phyloP scores from a whole-genome alignment of 1,139 yeast genomes.

The Pichia sp. region DNA sequence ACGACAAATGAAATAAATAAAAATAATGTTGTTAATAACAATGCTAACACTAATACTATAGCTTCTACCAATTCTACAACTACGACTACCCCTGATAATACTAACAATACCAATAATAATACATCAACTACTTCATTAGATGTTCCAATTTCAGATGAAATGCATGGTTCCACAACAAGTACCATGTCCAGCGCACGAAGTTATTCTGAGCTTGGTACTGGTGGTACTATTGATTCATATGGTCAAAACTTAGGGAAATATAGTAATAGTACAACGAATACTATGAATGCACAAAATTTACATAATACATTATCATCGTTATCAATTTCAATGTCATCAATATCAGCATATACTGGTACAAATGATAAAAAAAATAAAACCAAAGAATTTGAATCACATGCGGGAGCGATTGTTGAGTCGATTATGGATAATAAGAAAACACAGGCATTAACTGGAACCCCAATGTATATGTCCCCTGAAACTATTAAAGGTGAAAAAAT shows the following conservation, averaged over 20 bases:
- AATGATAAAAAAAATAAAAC: neutral
- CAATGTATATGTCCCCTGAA: conserved; percentile 98
- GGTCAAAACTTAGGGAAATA: too few relatives aligned
- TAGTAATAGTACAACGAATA: too few relatives aligned
- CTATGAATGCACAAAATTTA: neutral
- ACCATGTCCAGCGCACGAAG: conserved; percentile 7
- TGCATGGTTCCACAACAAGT: conserved; percentile 2
- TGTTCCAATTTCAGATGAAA: conserved; percentile 1
- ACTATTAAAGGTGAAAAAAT: conserved; percentile 73
- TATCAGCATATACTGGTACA: conserved; percentile 2
- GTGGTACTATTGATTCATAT: too few relatives aligned
- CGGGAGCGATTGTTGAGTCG: conserved; percentile 4
- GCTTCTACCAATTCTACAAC: too few relatives aligned
- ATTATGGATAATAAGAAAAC: conserved; percentile 11
- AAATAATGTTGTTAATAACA: too few relatives aligned
- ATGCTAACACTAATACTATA: too few relatives aligned
- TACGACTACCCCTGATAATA: too few relatives aligned
- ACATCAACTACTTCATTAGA: neutral
- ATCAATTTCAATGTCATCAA: conserved; percentile 6
- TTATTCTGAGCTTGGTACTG: conserved; percentile 1
- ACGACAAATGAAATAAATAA: too few relatives aligned
- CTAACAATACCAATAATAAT: neutral
- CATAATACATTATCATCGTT: neutral
- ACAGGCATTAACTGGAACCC: conserved; percentile 80
- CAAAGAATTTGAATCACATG: neutral